A percentile compares a stretch with the other conserved stretches of the same genome.
Evolutionary conservation across 2,329 filamentous ascomycete species (phyloP).

Genomic region (Orbilia ellipsospora): DNA sequence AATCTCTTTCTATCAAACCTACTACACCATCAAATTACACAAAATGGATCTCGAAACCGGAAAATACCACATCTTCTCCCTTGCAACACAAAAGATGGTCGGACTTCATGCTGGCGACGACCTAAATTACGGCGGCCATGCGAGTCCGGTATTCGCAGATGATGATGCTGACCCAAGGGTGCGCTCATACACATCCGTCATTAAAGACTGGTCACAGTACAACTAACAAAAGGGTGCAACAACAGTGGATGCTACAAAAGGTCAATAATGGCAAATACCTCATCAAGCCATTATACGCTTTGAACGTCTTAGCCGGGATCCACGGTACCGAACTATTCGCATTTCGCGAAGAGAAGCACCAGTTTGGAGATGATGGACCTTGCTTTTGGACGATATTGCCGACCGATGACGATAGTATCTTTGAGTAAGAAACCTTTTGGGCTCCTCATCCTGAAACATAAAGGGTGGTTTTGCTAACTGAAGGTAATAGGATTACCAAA

Average conservation of each 20-base stretch:
- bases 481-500: constrained; percentile 6
- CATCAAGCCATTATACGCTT: constrained; percentile 7
- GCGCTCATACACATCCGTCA: background rate
- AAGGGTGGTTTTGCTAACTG: background rate
- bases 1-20: too few species aligned
- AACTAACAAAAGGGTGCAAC: background rate
- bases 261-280: constrained; percentile 14
- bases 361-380: constrained; percentile 8
- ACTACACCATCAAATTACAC: background rate
- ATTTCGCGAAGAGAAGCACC: constrained; percentile 4
- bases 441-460: background rate
- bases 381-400: constrained; percentile 11
- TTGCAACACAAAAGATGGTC: constrained; percentile 15
- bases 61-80: constrained; percentile 19
- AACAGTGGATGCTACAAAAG: constrained; percentile 18
- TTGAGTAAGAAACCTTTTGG: background rate
- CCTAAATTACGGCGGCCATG: background rate
- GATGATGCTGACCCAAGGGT: constrained; percentile 12
- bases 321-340: constrained; percentile 12
- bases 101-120: constrained; percentile 19
- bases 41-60: constrained; percentile 29
- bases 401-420: constrained; percentile 2
- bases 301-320: constrained; percentile 12
- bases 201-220: background rate
- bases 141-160: constrained; percentile 13